phyloP scores from a whole-genome alignment of 192 early-diverging fungal species.

The Endogone sp. region DNA sequence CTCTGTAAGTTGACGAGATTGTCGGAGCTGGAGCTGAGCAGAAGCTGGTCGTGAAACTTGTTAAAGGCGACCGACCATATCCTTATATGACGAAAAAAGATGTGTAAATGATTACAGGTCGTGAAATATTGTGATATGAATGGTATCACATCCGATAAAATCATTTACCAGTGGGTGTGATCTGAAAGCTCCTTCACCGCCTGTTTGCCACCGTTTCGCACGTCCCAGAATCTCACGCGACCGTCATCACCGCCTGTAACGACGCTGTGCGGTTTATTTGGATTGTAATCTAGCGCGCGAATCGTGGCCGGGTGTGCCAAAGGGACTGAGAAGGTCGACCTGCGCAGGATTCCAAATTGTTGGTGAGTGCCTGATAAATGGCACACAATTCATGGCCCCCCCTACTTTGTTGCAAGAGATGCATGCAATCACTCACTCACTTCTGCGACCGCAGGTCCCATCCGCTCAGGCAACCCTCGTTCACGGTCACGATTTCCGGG shows the following conservation, averaged over 20 bases:
- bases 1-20: conserved; percentile 86
- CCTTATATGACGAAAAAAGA: conserved; percentile 51
- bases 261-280: conserved; percentile 79
- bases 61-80: conserved; percentile 84
- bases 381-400: background rate
- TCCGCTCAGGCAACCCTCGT: conserved; percentile 54
- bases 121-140: background rate
- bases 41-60: conserved; percentile 87
- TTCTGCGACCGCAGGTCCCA: conserved; percentile 63
- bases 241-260: conserved; percentile 89
- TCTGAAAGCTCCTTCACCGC: conserved; percentile 61
- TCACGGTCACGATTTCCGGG: conserved; percentile 53
- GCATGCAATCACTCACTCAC: background rate
- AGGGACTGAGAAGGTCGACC: conserved; percentile 41
- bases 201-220: conserved; percentile 45
- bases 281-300: conserved; percentile 79
- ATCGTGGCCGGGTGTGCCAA: conserved; percentile 74
- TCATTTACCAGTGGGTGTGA: conserved; percentile 83
- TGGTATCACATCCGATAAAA: no score
- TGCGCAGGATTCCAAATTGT: background rate
- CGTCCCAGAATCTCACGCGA: conserved; percentile 85
- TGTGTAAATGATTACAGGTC: background rate
- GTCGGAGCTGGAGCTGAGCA: conserved; percentile 83
- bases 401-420: conserved; percentile 3
- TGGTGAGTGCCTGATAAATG: background rate